Percentiles rank a stretch among this genome's conserved stretches.
phyloP scores from a whole-genome alignment of 2,329 filamentous ascomycete species.

The Fusarium sp. region DNA sequence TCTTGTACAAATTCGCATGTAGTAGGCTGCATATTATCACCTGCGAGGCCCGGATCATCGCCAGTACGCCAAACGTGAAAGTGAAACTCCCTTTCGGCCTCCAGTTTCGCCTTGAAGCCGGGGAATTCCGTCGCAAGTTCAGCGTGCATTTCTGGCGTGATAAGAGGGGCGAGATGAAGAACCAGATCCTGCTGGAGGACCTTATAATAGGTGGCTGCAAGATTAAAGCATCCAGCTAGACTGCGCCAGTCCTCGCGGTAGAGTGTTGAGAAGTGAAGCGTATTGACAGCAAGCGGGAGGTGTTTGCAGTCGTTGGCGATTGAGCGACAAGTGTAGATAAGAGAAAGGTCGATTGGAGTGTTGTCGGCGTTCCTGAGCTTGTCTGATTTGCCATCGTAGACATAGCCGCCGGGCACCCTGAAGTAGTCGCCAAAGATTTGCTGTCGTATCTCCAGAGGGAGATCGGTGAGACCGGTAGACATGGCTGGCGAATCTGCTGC shows the following conservation, averaged over 20 bases:
- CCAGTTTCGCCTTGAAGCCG: not conserved
- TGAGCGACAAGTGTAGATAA: slow-evolving; percentile 27
- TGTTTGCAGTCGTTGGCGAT: slow-evolving; percentile 13
- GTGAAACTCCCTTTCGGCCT: not conserved
- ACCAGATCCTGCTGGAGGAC: not conserved
- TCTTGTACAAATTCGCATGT: not conserved
- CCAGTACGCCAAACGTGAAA: not conserved
- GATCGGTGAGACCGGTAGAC: not conserved
- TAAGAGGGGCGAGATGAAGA: not conserved
- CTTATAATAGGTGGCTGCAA: not conserved
- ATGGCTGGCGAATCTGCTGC: not conserved
- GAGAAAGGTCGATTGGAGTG: slow-evolving; percentile 21
- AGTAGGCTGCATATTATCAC: not conserved
- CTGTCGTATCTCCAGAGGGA: slow-evolving; percentile 22
- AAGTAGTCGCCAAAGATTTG: slow-evolving; percentile 31
- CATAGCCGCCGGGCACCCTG: slow-evolving; percentile 19
- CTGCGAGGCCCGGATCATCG: accelerated
- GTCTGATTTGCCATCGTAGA: not conserved
- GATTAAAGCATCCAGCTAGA: slow-evolving; percentile 20
- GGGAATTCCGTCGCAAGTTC: not conserved
- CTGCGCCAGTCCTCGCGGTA: not conserved
- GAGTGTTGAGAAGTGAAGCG: slow-evolving; percentile 23
- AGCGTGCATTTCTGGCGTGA: slow-evolving; percentile 7
- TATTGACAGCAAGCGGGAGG: slow-evolving; percentile 17
- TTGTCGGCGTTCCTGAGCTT: slow-evolving; percentile 15